Evolutionary conservation across 768 basidiomycete species (phyloP).

Genomic region (Tubosaeta sp.): DNA sequence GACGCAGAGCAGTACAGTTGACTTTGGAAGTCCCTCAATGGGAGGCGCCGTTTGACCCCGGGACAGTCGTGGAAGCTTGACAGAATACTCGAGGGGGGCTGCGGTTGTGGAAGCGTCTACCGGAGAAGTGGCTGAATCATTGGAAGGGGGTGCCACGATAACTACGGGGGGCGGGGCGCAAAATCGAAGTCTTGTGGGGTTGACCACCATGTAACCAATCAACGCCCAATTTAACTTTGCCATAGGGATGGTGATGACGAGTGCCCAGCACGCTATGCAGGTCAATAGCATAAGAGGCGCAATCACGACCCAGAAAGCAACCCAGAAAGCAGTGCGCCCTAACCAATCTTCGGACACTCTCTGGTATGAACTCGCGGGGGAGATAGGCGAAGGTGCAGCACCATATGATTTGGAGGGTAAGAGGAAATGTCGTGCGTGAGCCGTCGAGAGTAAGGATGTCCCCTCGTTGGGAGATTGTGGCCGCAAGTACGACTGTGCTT

Average conservation of each 20-base stretch:
- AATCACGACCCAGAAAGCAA: constrained; percentile 68
- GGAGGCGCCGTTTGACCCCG: constrained; percentile 88
- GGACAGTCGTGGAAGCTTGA: constrained; percentile 70
- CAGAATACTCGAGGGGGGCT: constrained; percentile 46
- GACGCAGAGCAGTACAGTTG: constrained; percentile 90
- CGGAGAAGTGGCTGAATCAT: constrained; percentile 11
- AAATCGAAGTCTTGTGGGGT: constrained; percentile 86
- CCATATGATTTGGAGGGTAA: constrained; percentile 66
- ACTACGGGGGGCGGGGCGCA: constrained; percentile 80
- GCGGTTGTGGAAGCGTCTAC: constrained; percentile 9
- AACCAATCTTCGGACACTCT: constrained; percentile 44
- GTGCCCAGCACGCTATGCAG: constrained; percentile 90
- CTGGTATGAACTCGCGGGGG: constrained; percentile 17
- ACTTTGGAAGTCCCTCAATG: constrained; percentile 61
- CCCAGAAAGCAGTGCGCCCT: constrained; percentile 80
- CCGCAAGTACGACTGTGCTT: constrained; percentile 9
- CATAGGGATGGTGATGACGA: constrained; percentile 96
- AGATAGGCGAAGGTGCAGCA: constrained; percentile 39
- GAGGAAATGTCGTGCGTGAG: constrained; percentile 31
- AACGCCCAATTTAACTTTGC: constrained; percentile 96
- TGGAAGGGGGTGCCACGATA: constrained; percentile 36
- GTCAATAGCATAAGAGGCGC: constrained; percentile 86
- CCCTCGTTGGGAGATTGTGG: constrained; percentile 37
- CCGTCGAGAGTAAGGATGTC: constrained; percentile 40
- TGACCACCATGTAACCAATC: constrained; percentile 71